Conservation (phyloP, 1,284 basidiomycete species). For the Chalciporus sp. region DNA sequence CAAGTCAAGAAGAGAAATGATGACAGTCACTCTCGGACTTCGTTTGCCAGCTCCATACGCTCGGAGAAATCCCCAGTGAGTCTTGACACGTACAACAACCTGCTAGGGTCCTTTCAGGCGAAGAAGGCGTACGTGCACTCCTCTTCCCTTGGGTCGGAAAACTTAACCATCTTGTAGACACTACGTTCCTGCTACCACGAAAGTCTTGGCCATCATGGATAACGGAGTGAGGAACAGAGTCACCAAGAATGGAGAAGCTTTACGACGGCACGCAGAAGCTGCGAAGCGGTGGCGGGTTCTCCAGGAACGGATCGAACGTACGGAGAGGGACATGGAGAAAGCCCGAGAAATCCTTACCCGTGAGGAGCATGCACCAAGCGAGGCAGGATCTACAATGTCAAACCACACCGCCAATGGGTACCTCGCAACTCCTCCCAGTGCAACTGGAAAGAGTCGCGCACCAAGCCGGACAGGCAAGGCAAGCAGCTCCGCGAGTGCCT, state of each 20-base stretch:
- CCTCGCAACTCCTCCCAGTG: conserved; percentile 56
- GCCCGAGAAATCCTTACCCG: conserved; percentile 63
- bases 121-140: conserved; percentile 72
- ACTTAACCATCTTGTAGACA: conserved; percentile 49
- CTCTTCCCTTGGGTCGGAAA: conserved; percentile 6
- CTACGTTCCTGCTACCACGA: conserved; percentile 90
- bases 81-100: conserved; percentile 62
- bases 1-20: conserved; percentile 68
- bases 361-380: conserved; percentile 59
- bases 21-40: conserved; percentile 44
- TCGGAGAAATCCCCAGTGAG: conserved; percentile 55
- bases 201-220: conserved; percentile 91
- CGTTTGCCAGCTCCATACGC: conserved; percentile 49
- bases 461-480: conserved; percentile 43
- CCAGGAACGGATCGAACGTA: conserved; percentile 73
- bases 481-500: conserved; percentile 50
- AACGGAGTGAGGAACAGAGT: conserved; percentile 89
- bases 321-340: conserved; percentile 80
- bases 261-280: conserved; percentile 84
- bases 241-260: conserved; percentile 92
- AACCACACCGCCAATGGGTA: conserved; percentile 57
- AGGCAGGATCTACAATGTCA: conserved; percentile 68
- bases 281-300: conserved; percentile 82
- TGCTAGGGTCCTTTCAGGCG: conserved; percentile 76
- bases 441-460: conserved; percentile 46